Conservation (phyloP, 352 stramenopile genomes). For the Blastocystis sp. region DNA sequence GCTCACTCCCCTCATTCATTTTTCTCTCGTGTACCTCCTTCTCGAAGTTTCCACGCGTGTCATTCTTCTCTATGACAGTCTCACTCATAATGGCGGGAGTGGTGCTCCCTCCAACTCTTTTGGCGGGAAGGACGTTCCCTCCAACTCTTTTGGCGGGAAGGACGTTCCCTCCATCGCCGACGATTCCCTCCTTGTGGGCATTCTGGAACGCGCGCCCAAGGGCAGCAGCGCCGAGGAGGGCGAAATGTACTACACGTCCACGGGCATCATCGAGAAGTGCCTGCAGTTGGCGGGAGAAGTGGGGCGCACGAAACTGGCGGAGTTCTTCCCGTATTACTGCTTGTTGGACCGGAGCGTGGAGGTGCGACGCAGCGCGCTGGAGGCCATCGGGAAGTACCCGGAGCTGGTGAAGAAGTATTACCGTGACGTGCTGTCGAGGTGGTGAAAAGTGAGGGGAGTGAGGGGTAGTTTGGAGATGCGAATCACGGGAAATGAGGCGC, state of each 20-base stretch:
- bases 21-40: constrained; percentile 33
- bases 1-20: constrained; percentile 50
- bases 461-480: constrained; percentile 54
- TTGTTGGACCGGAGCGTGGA: constrained; percentile 27
- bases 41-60: constrained; percentile 63
- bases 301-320: background rate
- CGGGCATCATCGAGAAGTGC: constrained; percentile 63
- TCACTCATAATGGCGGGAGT: background rate
- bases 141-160: background rate
- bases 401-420: constrained; percentile 61
- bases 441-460: background rate
- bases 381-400: constrained; percentile 29
- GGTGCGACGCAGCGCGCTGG: constrained; percentile 14
- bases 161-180: background rate
- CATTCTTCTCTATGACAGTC: constrained; percentile 38
- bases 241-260: constrained; percentile 57
- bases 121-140: background rate
- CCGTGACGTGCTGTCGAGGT: constrained; percentile 52
- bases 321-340: constrained; percentile 63
- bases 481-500: constrained; percentile 5
- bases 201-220: constrained; percentile 48
- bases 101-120: background rate
- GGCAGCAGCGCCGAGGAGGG: background rate
- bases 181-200: constrained; percentile 55
- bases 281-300: background rate